A percentile compares a stretch with the other conserved stretches of the same genome.
phyloP scores from a whole-genome alignment of 441 rosid species.

The Populus hybrid region DNA sequence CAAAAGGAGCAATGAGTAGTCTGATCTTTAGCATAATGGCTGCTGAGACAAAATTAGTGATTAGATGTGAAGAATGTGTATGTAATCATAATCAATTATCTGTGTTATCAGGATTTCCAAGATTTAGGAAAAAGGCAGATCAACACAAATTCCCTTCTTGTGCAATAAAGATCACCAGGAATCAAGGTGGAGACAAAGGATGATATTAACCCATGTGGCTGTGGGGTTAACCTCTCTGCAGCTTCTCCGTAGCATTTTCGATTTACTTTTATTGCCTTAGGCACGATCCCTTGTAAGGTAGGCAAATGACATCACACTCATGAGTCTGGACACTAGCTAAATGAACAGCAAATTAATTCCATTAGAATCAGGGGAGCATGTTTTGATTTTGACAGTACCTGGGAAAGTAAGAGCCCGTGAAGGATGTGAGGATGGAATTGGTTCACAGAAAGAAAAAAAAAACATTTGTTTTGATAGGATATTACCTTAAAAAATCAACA shows the following conservation, averaged over 20 bases:
- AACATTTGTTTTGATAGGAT: too few relatives aligned
- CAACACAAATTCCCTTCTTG: not conserved
- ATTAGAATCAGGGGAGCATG: too few relatives aligned
- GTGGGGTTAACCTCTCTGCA: constrained; percentile 14
- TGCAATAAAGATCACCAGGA: not conserved
- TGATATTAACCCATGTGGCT: constrained; percentile 17
- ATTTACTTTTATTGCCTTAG: not conserved
- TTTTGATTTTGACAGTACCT: too few relatives aligned
- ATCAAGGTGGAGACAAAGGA: not conserved
- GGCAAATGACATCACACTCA: not conserved
- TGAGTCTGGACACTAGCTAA: too few relatives aligned
- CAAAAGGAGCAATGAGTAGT: too few relatives aligned
- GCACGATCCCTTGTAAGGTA: not conserved
- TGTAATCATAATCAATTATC: constrained; percentile 12
- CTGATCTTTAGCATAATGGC: not conserved
- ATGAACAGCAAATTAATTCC: too few relatives aligned
- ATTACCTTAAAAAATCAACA: too few relatives aligned
- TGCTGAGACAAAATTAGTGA: not conserved
- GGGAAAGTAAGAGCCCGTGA: too few relatives aligned
- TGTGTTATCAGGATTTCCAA: not conserved
- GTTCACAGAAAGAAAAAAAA: too few relatives aligned
- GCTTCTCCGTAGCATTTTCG: constrained; percentile 2
- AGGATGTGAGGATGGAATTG: too few relatives aligned
- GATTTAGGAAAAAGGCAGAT: not conserved
- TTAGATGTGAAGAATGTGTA: constrained; percentile 5